Conservation (phyloP, 768 basidiomycete genomes). For the Gloeostereum incarnatum region DNA sequence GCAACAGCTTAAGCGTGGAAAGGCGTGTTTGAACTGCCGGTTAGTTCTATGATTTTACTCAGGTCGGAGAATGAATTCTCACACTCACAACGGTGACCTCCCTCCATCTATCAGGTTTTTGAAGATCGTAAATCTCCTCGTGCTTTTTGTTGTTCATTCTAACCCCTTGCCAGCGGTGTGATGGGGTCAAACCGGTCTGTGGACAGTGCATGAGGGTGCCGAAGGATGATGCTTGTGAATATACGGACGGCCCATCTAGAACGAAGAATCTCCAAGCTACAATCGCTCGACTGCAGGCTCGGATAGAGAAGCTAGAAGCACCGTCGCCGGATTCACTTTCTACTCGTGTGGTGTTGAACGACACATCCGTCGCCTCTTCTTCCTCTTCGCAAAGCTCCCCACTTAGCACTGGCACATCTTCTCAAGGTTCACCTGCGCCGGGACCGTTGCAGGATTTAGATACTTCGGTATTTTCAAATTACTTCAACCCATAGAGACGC, state of each 20-base stretch:
- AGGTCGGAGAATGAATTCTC: not conserved
- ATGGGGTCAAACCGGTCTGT: slow-evolving; percentile 2
- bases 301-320: no score
- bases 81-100: no score
- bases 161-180: not conserved
- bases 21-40: not conserved
- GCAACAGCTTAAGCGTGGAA: not conserved
- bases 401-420: no score
- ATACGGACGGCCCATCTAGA: slow-evolving; percentile 1
- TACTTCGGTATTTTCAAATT: no score
- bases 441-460: no score
- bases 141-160: not conserved
- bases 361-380: no score
- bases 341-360: no score
- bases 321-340: no score
- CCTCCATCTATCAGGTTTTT: not conserved
- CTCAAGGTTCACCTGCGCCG: no score
- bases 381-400: no score
- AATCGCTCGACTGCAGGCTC: slow-evolving; percentile 1
- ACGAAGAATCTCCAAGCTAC: not conserved
- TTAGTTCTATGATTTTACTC: not conserved
- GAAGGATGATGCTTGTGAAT: slow-evolving; percentile 1
- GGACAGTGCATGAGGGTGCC: slow-evolving; percentile 2
- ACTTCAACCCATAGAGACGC: no score
- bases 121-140: slow-evolving; percentile 3